Evolutionary conservation across 2,329 filamentous ascomycete species (phyloP), one percentile per base, ranked within the genome.

Genomic region (Moelleriella libera): DNA sequence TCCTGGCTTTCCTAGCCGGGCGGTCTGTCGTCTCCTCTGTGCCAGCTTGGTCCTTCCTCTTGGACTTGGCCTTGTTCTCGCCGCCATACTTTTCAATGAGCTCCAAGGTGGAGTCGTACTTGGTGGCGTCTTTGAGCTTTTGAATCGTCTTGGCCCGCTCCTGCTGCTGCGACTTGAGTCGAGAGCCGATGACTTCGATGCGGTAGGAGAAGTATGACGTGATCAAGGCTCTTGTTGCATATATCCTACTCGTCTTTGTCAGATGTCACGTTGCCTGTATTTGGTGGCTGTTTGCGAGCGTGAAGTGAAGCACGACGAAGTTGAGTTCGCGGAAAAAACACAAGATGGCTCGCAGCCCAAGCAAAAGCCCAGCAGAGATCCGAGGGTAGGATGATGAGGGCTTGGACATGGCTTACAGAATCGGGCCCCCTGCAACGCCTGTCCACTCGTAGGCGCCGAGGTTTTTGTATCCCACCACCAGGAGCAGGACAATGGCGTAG

Each of bases 41-140:
- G 57, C 49, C 29, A 48, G 41, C 30, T 47, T 48, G 14, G 30
- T 48, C 12, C 37, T 44, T 45, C 6, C 45, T 49, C 5, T 55
- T 51, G 28, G 32, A 41, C 21, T 12, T 42, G 48, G 41, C 43
- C 21, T 70, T 68, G 57, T 72, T 68, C 51, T 82, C 78, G 8
- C 80, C 85, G 37, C 88, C 89, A 62, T 98, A 98, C 58, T 97
- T 98, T 58, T 97, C 87, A 9, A 98, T 76, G 50, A 98, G 68
- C 61, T 96, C 81, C 58, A 94, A 80, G 1, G 92, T 98, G 32
- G 89, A 92, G 65, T 97, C 87, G 68, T 96, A 98, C 63, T 86
- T 95, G 34, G 92, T 98, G 30, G 89, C 89, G 49, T 84, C 82
- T 67, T 98, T 98, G 52, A 98, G 78, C 66, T 89, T 89, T 62